Evolutionary conservation across 148 eudicot genomes (phyloP).

Genomic region (Linanthus parryae): DNA sequence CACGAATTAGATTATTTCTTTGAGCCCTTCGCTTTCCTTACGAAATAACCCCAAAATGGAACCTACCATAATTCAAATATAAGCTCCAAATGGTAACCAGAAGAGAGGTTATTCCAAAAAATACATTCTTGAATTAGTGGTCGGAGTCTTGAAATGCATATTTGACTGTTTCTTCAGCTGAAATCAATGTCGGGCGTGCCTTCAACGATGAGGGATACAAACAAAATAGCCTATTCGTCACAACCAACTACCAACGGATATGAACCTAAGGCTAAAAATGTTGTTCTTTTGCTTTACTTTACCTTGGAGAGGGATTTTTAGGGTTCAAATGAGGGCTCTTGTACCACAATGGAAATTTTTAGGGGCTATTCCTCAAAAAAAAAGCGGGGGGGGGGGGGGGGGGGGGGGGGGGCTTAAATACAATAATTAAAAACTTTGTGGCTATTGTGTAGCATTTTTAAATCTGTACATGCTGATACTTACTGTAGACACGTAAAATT

Average conservation of each 20-base stretch:
- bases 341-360: no score
- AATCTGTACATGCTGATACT: no score
- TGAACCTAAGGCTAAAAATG: conserved; percentile 66
- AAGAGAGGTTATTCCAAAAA: neutral
- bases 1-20: conserved; percentile 34
- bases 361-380: no score
- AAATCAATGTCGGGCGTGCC: conserved; percentile 63
- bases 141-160: conserved; percentile 44
- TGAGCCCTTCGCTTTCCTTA: conserved; percentile 56
- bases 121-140: conserved; percentile 58
- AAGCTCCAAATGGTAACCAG: neutral
- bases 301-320: neutral
- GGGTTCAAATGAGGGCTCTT: conserved; percentile 5
- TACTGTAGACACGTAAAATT: no score
- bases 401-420: no score
- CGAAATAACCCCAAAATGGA: neutral
- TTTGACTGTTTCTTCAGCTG: conserved; percentile 41
- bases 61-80: no score
- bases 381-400: no score
- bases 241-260: conserved; percentile 92
- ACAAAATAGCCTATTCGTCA: conserved; percentile 75
- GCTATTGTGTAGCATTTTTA: no score
- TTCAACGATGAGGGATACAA: conserved; percentile 65
- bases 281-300: conserved; percentile 1
- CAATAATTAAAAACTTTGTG: no score